Evolutionary conservation across 148 eudicot species (phyloP), one percentile per base, ranked within the genome.

Genomic region (Cornus controversa): DNA sequence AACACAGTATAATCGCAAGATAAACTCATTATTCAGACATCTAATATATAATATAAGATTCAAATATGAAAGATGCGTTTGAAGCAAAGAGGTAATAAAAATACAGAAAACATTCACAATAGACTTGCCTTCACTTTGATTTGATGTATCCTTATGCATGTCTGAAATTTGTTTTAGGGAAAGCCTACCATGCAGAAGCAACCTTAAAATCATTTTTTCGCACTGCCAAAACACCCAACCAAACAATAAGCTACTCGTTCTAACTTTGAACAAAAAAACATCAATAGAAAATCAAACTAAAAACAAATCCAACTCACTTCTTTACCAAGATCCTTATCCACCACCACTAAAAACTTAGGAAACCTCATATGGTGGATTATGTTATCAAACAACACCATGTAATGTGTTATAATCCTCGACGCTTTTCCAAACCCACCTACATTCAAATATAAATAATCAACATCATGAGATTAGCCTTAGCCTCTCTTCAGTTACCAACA

Each of bases 101-200:
- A 40, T 40, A 20, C 29, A 31, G 53, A 69, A 31, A 45, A 57
- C 24, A 72, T 72, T 15, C 18, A 34, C 36, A 72, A 76, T 13
- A 63, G 71, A 72, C 88, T 79, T 84, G 66, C 90, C 91, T 86
- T 74, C 85, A 75, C 77, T 75, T 77, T 53, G 77, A 24, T 77
- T 79, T 29, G 80, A 36, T 64, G 85, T 73, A 74, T 75, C 78
- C 77, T 82, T 82, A 53, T 84, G 75, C 69, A 92, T 89, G 65
- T 96, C 97, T 70, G 86, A 71, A 77, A 90, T 86, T 83, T 88
- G 92, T 18, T 86, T 86, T 66, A 92, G 66, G 8, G 95, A 87
- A 73, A 96, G 97, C 81, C 99, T 92, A 23, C 99, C 99, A 81
- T 96, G 98, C 75, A 89, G 91, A 83, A 96, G 84, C 86, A 93